A percentile compares a stretch with the other conserved stretches of the same genome.
phyloP scores from a whole-genome alignment of 2,329 filamentous ascomycete genomes.

The Metarhizium rileyi region DNA sequence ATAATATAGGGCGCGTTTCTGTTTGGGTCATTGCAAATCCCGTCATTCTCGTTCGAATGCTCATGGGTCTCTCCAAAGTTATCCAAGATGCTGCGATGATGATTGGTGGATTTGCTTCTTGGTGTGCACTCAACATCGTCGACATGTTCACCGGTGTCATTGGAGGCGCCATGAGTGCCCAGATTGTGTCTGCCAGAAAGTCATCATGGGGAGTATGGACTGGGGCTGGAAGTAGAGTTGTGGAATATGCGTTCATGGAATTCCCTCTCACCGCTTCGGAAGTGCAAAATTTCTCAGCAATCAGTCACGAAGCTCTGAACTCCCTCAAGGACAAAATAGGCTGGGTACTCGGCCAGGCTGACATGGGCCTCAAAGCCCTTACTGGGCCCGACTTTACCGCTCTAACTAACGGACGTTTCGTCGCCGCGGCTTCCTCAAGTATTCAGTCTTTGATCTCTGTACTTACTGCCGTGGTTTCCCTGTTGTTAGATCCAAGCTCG shows the following conservation, averaged over 20 bases:
- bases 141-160: slow-evolving; percentile 27
- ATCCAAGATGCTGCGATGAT: slow-evolving; percentile 68
- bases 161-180: slow-evolving; percentile 19
- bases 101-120: slow-evolving; percentile 45
- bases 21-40: slow-evolving; percentile 75
- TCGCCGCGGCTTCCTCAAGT: slow-evolving; percentile 4
- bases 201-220: slow-evolving; percentile 33
- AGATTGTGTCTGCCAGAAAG: slow-evolving; percentile 24
- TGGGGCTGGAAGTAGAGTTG: slow-evolving; percentile 36
- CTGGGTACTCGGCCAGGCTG: slow-evolving; percentile 27
- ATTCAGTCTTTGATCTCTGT: slow-evolving; percentile 10
- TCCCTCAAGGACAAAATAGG: slow-evolving; percentile 46
- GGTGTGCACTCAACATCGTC: slow-evolving; percentile 28
- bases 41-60: slow-evolving; percentile 59
- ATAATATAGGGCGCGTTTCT: slow-evolving; percentile 79
- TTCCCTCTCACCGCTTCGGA: slow-evolving; percentile 47
- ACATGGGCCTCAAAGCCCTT: slow-evolving; percentile 31
- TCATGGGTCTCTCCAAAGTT: slow-evolving; percentile 68
- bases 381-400: slow-evolving; percentile 31
- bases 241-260: slow-evolving; percentile 40
- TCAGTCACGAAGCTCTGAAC: slow-evolving; percentile 62
- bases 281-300: slow-evolving; percentile 65
- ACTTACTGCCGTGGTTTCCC: slow-evolving; percentile 12
- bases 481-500: slow-evolving; percentile 36
- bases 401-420: slow-evolving; percentile 7